A percentile compares a stretch with the other conserved stretches of the same genome.
These are phyloP conservation scores for Magnusiomyces sp. DNA, from an alignment of 1,139 yeast genomes.

Conservation along the genomic window DNA sequence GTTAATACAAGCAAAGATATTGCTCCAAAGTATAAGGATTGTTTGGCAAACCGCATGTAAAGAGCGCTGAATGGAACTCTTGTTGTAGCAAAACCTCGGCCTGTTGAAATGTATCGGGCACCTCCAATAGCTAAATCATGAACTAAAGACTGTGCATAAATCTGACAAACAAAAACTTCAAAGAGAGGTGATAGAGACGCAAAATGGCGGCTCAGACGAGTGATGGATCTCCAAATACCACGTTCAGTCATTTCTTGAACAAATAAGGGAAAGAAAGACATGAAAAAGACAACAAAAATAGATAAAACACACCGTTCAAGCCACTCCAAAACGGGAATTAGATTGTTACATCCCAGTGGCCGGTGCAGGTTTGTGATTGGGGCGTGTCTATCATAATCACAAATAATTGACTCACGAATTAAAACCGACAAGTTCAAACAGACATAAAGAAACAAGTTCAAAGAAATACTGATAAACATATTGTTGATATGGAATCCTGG, in stretches of 20 bases:
- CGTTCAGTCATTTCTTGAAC: conserved; percentile 75
- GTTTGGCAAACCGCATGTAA: conserved; percentile 55
- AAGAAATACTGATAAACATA: conserved; percentile 65
- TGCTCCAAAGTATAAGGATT: conserved; percentile 61
- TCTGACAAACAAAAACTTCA: conserved; percentile 82
- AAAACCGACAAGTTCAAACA: conserved; percentile 62
- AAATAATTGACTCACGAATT: conserved; percentile 48
- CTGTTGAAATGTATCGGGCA: conserved; percentile 76
- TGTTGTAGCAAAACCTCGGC: conserved; percentile 75
- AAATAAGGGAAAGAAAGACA: conserved; percentile 70
- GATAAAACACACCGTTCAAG: conserved; percentile 72
- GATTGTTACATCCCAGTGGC: conserved; percentile 70
- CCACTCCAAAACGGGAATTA: conserved; percentile 73
- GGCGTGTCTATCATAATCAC: conserved; percentile 45
- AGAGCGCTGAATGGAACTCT: conserved; percentile 52
- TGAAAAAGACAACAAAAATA: conserved; percentile 73
- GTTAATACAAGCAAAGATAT: conserved; percentile 48
- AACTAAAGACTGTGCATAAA: conserved; percentile 63
- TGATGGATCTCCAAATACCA: conserved; percentile 56
- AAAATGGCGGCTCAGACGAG: conserved; percentile 55
- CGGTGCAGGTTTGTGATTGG: conserved; percentile 52
- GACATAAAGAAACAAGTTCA: conserved; percentile 61
- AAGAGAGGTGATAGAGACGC: conserved; percentile 71
- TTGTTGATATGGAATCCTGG: conserved; percentile 87
- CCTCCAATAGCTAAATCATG: conserved; percentile 73